These are phyloP conservation scores for Globisporangium rhizosaccharum DNA, from an alignment of 352 stramenopile genomes.

Conservation along the genomic window DNA sequence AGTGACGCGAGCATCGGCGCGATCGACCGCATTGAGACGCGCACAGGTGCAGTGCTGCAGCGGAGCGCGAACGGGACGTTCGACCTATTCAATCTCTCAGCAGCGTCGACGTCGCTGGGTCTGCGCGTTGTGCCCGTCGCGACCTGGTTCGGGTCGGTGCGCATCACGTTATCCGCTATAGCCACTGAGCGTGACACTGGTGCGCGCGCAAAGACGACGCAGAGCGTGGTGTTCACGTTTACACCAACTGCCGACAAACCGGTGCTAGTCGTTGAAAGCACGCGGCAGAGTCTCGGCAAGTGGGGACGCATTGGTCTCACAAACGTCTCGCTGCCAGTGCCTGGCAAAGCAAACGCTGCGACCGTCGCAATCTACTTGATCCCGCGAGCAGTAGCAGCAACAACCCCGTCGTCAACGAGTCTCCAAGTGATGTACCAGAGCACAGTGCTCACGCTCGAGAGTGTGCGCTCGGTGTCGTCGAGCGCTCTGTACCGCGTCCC, in stretches of 20 bases:
- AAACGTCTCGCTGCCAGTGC: constrained; percentile 23
- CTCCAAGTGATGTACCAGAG: constrained; percentile 38
- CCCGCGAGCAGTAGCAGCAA: constrained; percentile 10
- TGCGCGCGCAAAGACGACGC: constrained; percentile 12
- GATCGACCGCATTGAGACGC: constrained; percentile 20
- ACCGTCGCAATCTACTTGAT: constrained; percentile 31
- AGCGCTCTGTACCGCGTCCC: constrained; percentile 31
- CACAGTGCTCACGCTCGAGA: constrained; percentile 24
- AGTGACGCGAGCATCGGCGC: constrained; percentile 15
- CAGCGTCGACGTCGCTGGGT: constrained; percentile 12
- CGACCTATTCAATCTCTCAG: constrained; percentile 15
- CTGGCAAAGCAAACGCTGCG: constrained; percentile 28
- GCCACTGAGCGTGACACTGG: constrained; percentile 27
- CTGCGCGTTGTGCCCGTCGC: constrained; percentile 22
- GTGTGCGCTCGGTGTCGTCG: constrained; percentile 21
- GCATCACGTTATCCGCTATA: constrained; percentile 28
- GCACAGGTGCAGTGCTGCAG: constrained; percentile 17
- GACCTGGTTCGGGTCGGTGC: constrained; percentile 31
- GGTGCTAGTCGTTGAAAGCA: constrained; percentile 28
- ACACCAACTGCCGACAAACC: constrained; percentile 35
- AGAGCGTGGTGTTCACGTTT: constrained; percentile 21
- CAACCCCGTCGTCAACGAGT: too few species aligned
- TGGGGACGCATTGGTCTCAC: constrained; percentile 31
- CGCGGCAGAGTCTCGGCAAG: constrained; percentile 23
- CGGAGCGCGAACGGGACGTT: constrained; percentile 22